Base-by-base conservation (phyloP, 352 stramenopile genomes). In the Discostella stelligera region DNA sequence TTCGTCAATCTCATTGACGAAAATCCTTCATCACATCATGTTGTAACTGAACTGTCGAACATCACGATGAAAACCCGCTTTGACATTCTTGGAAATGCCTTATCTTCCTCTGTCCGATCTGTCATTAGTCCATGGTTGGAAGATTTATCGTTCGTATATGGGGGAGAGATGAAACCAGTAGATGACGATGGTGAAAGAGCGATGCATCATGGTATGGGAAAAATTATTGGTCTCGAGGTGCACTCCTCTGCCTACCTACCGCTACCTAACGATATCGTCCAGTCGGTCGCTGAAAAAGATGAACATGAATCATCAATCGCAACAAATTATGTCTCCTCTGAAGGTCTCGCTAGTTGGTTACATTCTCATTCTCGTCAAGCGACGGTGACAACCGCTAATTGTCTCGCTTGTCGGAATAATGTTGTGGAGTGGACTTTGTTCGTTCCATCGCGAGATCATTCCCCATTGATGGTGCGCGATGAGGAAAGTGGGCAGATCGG, bases 1-100 rank as follows among this genome's bases (percentile, higher is more conserved):
- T 65, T 46, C n/a, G 20, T 80, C 20, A 37, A 74, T 23, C 41
- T 80, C 0, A 61, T 80, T 53, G 71, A 79, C 62, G 71, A 79
- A 69, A 55, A 79, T 79, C 71, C 71, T 18, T 27, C 21, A 25
- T 68, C 54, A 16, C 54, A 66, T 68, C 27, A 32, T 32, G 27
- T 6, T 44, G 16, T 41, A 11, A n/a, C 46, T 9, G 23, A 58
- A 32, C 16, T 11, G 10, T 50, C 21, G 50, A 21, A 30, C 39
- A 56, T 53, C 25, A 16, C n/a, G 5, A 4, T 39, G 32, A 79
- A 79, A 41, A 2, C 16, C 27, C 30, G 52, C 44, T 66, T 77
- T 56, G 60, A 71, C 21, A 41, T 52, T 11, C 50, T 79, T 18
- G 49, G 63, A 53, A n/a, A 63, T 23, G 64, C 64, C 25, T 52